These are phyloP conservation scores for Exophiala lecanii-corni DNA, from an alignment of 2,329 filamentous ascomycete species.

Conservation along the genomic window DNA sequence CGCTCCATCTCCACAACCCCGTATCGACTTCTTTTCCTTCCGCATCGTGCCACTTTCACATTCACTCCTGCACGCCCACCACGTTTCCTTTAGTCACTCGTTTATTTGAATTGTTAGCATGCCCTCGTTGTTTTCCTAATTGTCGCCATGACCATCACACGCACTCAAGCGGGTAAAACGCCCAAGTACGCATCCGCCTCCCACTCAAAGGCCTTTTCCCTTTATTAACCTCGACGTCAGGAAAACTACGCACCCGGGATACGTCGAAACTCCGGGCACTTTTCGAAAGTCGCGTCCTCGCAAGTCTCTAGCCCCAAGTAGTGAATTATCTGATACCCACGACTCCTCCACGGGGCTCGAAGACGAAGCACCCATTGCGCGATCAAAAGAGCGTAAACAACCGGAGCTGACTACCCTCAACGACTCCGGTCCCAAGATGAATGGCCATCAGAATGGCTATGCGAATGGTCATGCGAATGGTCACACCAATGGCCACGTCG, in stretches of 20 bases:
- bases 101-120: too few species aligned
- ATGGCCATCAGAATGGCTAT: constrained; percentile 7
- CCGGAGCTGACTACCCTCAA: constrained; percentile 4
- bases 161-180: constrained; percentile 49
- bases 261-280: constrained; percentile 47
- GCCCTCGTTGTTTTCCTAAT: too few species aligned
- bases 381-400: constrained; percentile 3
- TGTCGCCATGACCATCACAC: constrained; percentile 42
- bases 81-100: too few species aligned
- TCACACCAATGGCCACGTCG: constrained; percentile 5
- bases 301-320: constrained; percentile 14
- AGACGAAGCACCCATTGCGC: constrained; percentile 3
- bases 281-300: constrained; percentile 19
- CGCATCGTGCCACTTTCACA: constrained; percentile 5
- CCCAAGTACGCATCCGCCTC: constrained; percentile 40
- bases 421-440: constrained; percentile 3
- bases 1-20: too few species aligned
- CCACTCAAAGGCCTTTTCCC: background rate
- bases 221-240: constrained; percentile 31
- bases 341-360: constrained; percentile 12
- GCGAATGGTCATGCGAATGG: constrained; percentile 22
- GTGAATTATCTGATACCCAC: constrained; percentile 19
- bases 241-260: constrained; percentile 49
- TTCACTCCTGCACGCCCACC: too few species aligned
- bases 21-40: too few species aligned